phyloP scores from a whole-genome alignment of 495 filamentous ascomycete genomes.

The Penicillium alfredii region DNA sequence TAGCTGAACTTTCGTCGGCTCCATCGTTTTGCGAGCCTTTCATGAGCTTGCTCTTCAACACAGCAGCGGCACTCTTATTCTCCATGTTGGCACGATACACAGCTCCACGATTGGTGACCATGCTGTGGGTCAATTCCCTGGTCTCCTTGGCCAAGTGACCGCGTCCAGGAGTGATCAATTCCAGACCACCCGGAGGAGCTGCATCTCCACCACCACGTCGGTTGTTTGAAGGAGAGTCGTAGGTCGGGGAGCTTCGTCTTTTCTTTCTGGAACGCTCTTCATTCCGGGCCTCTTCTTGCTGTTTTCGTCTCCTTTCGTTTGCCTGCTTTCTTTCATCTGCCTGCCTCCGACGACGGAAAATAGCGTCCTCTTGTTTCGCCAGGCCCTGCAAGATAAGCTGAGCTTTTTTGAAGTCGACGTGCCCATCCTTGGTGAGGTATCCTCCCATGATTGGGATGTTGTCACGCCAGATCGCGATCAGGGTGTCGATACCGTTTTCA shows the following conservation, averaged over 20 bases:
- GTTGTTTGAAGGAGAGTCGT: constrained; percentile 26
- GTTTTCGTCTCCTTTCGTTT: constrained; percentile 68
- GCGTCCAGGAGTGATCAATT: constrained; percentile 53
- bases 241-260: constrained; percentile 42
- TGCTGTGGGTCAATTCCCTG: constrained; percentile 70
- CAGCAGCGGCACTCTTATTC: constrained; percentile 91
- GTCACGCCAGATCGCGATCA: constrained; percentile 93
- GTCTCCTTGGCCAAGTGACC: constrained; percentile 56
- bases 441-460: constrained; percentile 88
- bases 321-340: constrained; percentile 76
- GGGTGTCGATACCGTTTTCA: constrained; percentile 92
- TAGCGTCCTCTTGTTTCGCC: constrained; percentile 91
- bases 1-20: constrained; percentile 13
- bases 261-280: constrained; percentile 43
- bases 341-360: constrained; percentile 80
- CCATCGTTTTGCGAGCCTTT: constrained; percentile 29
- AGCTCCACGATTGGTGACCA: constrained; percentile 75
- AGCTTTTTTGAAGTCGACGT: constrained; percentile 77
- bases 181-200: constrained; percentile 37
- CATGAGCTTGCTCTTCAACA: constrained; percentile 75
- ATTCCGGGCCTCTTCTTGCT: constrained; percentile 53
- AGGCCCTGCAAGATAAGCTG: constrained; percentile 85
- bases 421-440: constrained; percentile 91
- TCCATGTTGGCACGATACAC: constrained; percentile 72
- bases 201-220: constrained; percentile 33